Conservation (phyloP, 176 grass and related monocot genomes). For the Thinopyrum elongatum region DNA sequence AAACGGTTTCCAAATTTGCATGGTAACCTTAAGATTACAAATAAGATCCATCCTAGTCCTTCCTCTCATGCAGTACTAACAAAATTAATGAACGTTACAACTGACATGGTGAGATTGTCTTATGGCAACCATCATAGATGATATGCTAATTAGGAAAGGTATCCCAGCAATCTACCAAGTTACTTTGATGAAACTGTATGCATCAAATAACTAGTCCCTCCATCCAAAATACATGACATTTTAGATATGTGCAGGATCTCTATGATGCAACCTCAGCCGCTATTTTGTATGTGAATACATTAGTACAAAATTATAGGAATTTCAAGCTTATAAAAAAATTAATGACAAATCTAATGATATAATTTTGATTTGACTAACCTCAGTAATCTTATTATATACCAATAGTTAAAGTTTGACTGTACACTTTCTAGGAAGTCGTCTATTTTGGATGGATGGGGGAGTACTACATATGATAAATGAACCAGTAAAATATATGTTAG, state of each 20-base stretch:
- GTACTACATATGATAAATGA: conserved; percentile 2
- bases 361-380: background rate
- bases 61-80: conserved; percentile 7
- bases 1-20: background rate
- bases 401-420: background rate
- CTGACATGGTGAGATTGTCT: background rate
- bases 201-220: background rate
- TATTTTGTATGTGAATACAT: background rate
- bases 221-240: background rate
- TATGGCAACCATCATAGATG: background rate
- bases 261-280: background rate
- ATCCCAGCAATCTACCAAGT: background rate
- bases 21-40: background rate
- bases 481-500: conserved; percentile 20
- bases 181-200: conserved; percentile 5
- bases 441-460: background rate
- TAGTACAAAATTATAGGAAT: background rate
- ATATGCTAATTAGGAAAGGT: background rate
- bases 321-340: background rate
- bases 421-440: background rate
- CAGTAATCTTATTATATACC: background rate
- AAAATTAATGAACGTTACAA: background rate
- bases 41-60: background rate
- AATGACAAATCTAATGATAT: background rate
- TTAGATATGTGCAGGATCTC: background rate